Conservation (phyloP, 2,329 filamentous ascomycete genomes). For the Neonectria faginata region DNA sequence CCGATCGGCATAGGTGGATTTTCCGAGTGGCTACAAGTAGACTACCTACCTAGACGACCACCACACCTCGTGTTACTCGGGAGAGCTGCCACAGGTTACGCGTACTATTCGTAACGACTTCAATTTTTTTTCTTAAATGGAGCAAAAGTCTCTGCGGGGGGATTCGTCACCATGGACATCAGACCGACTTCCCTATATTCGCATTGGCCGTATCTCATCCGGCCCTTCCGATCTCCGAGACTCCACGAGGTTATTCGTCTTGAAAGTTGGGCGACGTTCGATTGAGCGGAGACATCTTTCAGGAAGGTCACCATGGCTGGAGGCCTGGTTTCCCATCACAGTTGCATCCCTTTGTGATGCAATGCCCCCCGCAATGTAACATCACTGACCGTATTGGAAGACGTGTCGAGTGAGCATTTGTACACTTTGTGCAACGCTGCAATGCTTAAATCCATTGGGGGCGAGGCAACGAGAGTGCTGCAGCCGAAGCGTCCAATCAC, state of each 20-base stretch:
- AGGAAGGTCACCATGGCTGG: not conserved
- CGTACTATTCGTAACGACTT: slow-evolving; percentile 5
- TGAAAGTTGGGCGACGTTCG: not conserved
- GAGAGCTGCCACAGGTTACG: not conserved
- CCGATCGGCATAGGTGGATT: not conserved
- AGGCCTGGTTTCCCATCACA: not conserved
- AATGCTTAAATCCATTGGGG: not conserved
- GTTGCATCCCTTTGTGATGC: not conserved
- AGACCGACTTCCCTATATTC: slow-evolving; percentile 11
- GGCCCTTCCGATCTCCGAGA: slow-evolving; percentile 19
- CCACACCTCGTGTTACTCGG: not conserved
- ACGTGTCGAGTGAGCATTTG: not conserved
- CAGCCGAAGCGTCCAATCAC: too few relatives aligned
- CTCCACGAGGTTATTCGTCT: not conserved
- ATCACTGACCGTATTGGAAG: not conserved
- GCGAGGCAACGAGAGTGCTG: not conserved
- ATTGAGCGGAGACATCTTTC: not conserved
- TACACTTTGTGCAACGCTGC: not conserved
- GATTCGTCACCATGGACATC: slow-evolving; percentile 18
- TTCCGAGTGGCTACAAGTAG: not conserved
- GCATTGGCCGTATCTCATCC: slow-evolving; percentile 17
- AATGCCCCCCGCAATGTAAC: not conserved
- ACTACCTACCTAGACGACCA: not conserved
- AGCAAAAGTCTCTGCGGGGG: not conserved
- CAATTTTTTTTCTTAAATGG: not conserved